Percentiles rank a stretch among this genome's conserved stretches.
These are phyloP conservation scores for Penicillium expansum DNA, from an alignment of 2,329 filamentous ascomycete genomes.

Conservation along the genomic window DNA sequence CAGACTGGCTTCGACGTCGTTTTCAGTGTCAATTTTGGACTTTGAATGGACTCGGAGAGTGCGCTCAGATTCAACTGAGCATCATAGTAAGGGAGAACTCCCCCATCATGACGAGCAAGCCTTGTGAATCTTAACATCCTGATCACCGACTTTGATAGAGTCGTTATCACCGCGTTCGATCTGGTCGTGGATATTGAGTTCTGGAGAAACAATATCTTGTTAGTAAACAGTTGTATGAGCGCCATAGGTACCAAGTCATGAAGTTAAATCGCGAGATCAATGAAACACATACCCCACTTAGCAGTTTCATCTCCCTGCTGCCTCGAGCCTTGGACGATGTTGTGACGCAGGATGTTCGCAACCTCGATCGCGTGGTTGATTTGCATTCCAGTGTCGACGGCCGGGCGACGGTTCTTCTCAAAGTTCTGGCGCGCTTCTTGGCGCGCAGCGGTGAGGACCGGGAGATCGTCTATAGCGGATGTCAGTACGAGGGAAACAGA, in stretches of 20 bases:
- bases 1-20: neutral
- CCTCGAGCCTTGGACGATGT: conserved; percentile 78
- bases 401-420: conserved; percentile 61
- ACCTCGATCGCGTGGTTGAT: conserved; percentile 81
- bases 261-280: neutral
- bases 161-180: conserved; percentile 94
- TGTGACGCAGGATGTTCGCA: conserved; percentile 72
- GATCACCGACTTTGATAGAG: conserved; percentile 65
- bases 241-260: too few species aligned
- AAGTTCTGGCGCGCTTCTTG: conserved; percentile 72
- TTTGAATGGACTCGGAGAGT: neutral
- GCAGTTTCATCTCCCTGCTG: conserved; percentile 32
- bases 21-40: neutral
- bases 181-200: conserved; percentile 81
- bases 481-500: conserved; percentile 8
- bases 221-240: neutral
- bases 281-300: conserved; percentile 34
- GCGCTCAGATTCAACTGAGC: neutral
- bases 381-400: conserved; percentile 59
- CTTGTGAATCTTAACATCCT: conserved; percentile 43
- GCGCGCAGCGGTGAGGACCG: conserved; percentile 67
- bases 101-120: conserved; percentile 36
- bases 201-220: conserved; percentile 47
- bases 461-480: conserved; percentile 61
- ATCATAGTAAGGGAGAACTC: neutral